phyloP scores from a whole-genome alignment of 2,329 filamentous ascomycete genomes.

The Neonectria ditissima region DNA sequence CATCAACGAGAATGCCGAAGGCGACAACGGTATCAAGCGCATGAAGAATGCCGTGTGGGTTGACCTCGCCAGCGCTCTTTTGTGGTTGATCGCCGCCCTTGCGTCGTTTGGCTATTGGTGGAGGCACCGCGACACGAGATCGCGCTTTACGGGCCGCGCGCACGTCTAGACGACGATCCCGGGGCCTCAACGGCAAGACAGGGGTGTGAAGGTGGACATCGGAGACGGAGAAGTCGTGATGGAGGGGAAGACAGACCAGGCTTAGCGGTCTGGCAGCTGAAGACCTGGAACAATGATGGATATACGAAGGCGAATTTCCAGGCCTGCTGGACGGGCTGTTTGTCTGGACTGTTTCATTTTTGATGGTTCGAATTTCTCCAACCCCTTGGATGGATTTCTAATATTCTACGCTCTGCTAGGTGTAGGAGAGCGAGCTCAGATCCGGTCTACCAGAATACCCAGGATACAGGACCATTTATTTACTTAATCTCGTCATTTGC shows the following conservation, averaged over 20 bases:
- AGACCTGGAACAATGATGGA: conserved; percentile 1
- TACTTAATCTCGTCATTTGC: not conserved
- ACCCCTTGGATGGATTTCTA: not conserved
- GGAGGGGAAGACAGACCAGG: not conserved
- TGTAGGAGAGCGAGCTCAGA: not conserved
- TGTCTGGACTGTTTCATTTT: not conserved
- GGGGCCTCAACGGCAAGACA: not conserved
- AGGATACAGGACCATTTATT: not conserved
- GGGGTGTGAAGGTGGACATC: not conserved
- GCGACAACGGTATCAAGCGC: conserved; percentile 71
- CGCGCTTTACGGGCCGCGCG: conserved; percentile 70
- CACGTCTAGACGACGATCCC: conserved; percentile 54
- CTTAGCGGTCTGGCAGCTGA: not conserved
- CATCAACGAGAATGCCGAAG: conserved; percentile 75
- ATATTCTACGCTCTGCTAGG: not conserved
- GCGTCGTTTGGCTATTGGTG: conserved; percentile 70
- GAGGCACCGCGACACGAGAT: conserved; percentile 62
- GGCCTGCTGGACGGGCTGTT: conserved; percentile 34
- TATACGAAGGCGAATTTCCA: conserved; percentile 6
- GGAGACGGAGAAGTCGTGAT: not conserved
- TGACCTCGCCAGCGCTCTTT: conserved; percentile 77
- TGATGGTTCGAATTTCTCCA: not conserved
- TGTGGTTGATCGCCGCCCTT: conserved; percentile 77
- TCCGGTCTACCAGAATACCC: not conserved
- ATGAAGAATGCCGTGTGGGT: conserved; percentile 94